Evolutionary conservation across 495 filamentous ascomycete genomes (phyloP).

Genomic region (Talaromyces wortmannii): DNA sequence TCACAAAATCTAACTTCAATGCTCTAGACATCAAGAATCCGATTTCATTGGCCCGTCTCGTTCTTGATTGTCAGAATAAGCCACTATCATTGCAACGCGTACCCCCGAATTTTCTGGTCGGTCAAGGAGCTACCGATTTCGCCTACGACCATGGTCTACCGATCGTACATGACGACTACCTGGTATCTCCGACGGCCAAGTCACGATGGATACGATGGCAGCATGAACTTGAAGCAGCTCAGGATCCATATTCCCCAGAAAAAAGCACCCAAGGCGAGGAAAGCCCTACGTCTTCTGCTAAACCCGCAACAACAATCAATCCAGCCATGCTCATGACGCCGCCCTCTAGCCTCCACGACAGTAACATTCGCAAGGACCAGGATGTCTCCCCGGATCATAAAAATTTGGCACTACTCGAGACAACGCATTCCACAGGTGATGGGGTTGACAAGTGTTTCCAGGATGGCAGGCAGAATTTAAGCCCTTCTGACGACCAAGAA

Average conservation of each 20-base stretch:
- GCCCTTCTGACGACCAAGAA: background rate
- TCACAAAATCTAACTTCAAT: background rate
- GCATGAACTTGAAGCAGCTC: constrained; percentile 57
- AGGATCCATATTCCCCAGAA: background rate
- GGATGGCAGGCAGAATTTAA: background rate
- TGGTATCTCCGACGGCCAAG: constrained; percentile 67
- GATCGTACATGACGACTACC: constrained; percentile 58
- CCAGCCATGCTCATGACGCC: constrained; percentile 6
- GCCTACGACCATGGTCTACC: constrained; percentile 70
- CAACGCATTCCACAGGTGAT: background rate
- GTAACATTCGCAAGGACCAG: background rate
- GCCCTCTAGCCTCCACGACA: background rate
- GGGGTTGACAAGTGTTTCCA: background rate
- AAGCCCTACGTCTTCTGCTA: background rate
- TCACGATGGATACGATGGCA: constrained; percentile 73
- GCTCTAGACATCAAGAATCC: constrained; percentile 81
- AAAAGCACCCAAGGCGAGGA: background rate
- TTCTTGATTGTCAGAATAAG: constrained; percentile 67
- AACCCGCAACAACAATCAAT: background rate
- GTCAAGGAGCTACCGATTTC: constrained; percentile 75
- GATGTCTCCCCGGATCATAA: background rate
- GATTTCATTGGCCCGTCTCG: constrained; percentile 73
- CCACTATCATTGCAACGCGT: constrained; percentile 76
- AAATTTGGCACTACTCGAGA: background rate
- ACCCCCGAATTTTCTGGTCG: constrained; percentile 86